Evolutionary conservation across 495 filamentous ascomycete species (phyloP).

Genomic region (Penicillium salamii): DNA sequence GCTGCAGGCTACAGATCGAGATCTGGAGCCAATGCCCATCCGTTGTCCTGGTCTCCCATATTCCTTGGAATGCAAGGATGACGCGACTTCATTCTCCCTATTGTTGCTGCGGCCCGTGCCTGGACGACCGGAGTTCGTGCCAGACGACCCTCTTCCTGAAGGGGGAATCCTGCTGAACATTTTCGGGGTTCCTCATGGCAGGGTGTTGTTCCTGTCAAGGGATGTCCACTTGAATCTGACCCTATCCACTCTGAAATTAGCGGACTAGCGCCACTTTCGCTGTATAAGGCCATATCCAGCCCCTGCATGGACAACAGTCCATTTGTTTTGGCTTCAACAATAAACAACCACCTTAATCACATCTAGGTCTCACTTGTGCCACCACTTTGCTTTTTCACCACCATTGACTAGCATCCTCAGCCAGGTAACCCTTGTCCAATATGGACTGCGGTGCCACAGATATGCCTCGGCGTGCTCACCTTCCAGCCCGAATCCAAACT

Average conservation of each 20-base stretch:
- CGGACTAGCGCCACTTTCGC: slow-evolving; percentile 17
- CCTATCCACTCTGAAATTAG: slow-evolving; percentile 18
- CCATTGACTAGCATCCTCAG: slow-evolving; percentile 8
- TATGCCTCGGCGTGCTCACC: slow-evolving; percentile 19
- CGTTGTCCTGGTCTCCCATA: slow-evolving; percentile 13
- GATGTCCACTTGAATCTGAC: slow-evolving; percentile 20
- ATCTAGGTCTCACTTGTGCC: slow-evolving; percentile 22
- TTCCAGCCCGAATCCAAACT: slow-evolving; percentile 22
- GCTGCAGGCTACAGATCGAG: slow-evolving; percentile 19
- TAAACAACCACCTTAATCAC: slow-evolving; percentile 19
- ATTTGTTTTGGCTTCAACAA: slow-evolving; percentile 17
- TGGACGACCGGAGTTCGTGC: slow-evolving; percentile 18
- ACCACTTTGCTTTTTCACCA: slow-evolving; percentile 22
- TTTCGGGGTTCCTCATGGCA: slow-evolving; percentile 21
- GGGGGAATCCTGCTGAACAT: slow-evolving; percentile 19
- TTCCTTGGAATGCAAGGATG: slow-evolving; percentile 30
- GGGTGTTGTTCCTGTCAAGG: slow-evolving; percentile 28
- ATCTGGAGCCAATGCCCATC: slow-evolving; percentile 20
- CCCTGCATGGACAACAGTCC: slow-evolving; percentile 18
- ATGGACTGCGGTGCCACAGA: slow-evolving; percentile 23
- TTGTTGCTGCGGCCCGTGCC: slow-evolving; percentile 29
- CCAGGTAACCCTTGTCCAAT: slow-evolving; percentile 20
- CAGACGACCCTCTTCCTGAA: slow-evolving; percentile 11
- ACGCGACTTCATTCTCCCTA: slow-evolving; percentile 26
- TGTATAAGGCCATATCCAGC: slow-evolving; percentile 32